Evolutionary conservation across 164 flowering plant species (phyloP), one percentile per base, ranked within the genome.

Genomic region (Magnolia kwangsiensis): DNA sequence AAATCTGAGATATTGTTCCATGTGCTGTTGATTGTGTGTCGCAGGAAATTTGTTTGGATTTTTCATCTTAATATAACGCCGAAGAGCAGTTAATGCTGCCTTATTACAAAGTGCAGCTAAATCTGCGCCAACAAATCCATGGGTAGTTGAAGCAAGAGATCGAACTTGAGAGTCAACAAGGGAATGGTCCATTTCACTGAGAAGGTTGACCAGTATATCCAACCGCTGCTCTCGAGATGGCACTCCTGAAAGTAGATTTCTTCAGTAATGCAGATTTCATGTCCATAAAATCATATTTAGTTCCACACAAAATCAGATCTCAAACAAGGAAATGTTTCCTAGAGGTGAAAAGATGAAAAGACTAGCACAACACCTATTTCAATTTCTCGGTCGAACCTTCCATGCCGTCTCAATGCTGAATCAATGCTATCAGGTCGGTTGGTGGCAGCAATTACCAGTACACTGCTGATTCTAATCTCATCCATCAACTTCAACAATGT

Each of bases 61-160:
- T 67, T 79, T 79, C 9, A 71, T 74, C 51, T 81, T 80, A 75
- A 81, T 74, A 81, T 81, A 83, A 66, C 86, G 93, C 77, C 91
- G 86, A 23, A 94, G 90, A 83, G 94, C 84, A 74, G 82, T 79
- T 71, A 88, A 75, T 66, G 93, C 94, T 24, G 98, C 98, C 78
- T 91, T 95, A 81, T 89, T 88, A 84, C 95, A 92, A 13, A 94
- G 88, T n/a, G 94, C 83, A 78, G 91, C 89, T 59, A 96, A 80
- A 88, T 96, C 99, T 78, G 98, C 96, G 74, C 99, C 98, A 72
- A 96, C 98, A 86, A 90, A 94, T 71, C 99, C 99, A 86, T 96
- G 98, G 23, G 98, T 91, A 55, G 78, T 81, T 58, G 73, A 82
- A 73, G 96, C 97, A 77, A 96, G 89, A 50, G 89, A 79, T 71